Percentiles rank a stretch among this genome's conserved stretches.
These are phyloP conservation scores for Tylopilus sp. DNA, from an alignment of 768 basidiomycete species.

Conservation along the genomic window DNA sequence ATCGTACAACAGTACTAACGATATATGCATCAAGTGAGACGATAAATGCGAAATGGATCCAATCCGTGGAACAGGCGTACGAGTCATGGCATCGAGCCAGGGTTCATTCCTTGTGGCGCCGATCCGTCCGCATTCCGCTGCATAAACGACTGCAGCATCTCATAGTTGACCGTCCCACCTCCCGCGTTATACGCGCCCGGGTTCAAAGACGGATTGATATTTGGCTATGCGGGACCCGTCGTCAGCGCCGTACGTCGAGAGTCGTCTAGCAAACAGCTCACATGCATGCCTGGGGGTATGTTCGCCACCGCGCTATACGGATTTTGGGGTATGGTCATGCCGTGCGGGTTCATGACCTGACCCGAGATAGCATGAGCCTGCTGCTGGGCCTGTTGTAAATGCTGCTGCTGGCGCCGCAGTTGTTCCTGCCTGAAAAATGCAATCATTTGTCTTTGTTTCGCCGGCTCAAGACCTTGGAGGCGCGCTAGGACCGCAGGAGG, in stretches of 20 bases:
- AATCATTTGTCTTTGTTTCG: constrained; percentile 21
- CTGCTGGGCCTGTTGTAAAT: constrained; percentile 21
- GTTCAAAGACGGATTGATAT: constrained; percentile 2
- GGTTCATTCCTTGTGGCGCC: constrained; percentile 17
- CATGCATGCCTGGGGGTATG: constrained; percentile 16
- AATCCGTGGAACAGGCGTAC: background rate
- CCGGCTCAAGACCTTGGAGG: constrained; percentile 24
- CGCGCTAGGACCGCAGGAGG: constrained; percentile 15
- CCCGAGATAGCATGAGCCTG: constrained; percentile 11
- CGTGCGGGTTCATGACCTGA: constrained; percentile 16
- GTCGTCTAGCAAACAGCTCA: constrained; percentile 4
- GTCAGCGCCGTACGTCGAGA: background rate
- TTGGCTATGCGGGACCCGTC: constrained; percentile 12
- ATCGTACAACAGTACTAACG: background rate
- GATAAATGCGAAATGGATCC: background rate
- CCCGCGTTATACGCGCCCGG: constrained; percentile 24
- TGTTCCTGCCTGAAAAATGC: constrained; percentile 14
- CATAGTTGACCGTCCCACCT: constrained; percentile 31
- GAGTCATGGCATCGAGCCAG: constrained; percentile 10
- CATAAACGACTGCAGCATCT: constrained; percentile 48
- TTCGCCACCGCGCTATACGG: constrained; percentile 6
- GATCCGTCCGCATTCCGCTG: constrained; percentile 36
- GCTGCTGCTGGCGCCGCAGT: constrained; percentile 30
- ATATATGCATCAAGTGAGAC: background rate
- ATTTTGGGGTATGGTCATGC: constrained; percentile 6